Percentiles rank a stretch among this genome's conserved stretches.
Evolutionary conservation across 2,329 filamentous ascomycete species (phyloP).

Genomic region (Alternaria gansuensis): DNA sequence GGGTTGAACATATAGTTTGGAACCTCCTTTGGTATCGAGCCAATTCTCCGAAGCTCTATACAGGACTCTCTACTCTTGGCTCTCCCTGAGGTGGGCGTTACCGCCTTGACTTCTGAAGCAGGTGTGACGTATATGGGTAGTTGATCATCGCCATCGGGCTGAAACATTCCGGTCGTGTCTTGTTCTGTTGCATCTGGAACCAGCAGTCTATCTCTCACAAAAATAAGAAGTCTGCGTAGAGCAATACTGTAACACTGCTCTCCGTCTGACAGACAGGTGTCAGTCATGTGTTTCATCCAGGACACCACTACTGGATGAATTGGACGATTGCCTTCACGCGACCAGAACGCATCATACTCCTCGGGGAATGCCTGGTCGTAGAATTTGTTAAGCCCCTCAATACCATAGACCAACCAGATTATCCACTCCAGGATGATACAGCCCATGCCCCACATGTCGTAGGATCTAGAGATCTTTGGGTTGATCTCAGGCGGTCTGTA

Average conservation of each 20-base stretch:
- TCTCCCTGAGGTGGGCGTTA: neutral
- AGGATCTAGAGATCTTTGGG: neutral
- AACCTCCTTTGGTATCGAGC: neutral
- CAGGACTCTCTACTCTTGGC: neutral
- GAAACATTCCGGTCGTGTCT: neutral
- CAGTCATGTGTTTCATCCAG: neutral
- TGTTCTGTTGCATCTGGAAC: neutral
- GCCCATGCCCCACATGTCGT: conserved; percentile 1
- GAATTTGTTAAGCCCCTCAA: neutral
- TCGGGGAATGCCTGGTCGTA: neutral
- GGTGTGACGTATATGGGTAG: neutral
- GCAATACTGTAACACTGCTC: neutral
- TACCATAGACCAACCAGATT: neutral
- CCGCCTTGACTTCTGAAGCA: neutral
- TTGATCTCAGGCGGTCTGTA: neutral
- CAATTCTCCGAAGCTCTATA: neutral
- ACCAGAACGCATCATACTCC: neutral
- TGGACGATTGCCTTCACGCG: neutral
- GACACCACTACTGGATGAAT: neutral
- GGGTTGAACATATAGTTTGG: neutral
- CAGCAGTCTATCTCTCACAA: neutral
- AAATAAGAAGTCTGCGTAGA: neutral
- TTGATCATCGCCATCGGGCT: neutral
- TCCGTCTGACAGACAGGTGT: neutral
- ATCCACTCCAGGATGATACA: conserved; percentile 1